Percentiles rank a stretch among this genome's conserved stretches.
Evolutionary conservation across 306 rosid genomes (phyloP).

Genomic region (Begonia peltatifolia): DNA sequence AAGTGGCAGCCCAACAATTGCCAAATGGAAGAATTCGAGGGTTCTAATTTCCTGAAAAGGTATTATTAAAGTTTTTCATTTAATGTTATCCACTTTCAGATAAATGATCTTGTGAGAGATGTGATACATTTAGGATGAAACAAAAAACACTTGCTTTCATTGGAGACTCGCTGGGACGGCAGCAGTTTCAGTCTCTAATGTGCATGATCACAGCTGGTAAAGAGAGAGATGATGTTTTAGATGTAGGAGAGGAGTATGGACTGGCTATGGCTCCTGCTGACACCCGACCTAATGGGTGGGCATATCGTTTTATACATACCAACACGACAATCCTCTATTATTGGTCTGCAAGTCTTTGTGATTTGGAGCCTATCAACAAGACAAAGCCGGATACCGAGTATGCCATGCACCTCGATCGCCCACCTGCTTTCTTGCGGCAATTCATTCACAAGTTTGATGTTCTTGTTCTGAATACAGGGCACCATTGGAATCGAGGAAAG

Average conservation of each 20-base stretch:
- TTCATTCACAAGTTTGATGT: conserved; percentile 53
- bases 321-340: conserved; percentile 79
- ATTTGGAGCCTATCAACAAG: conserved; percentile 48
- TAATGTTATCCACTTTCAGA: not conserved
- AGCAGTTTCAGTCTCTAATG: conserved; percentile 92
- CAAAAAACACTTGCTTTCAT: conserved; percentile 74
- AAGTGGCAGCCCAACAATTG: conserved; percentile 76
- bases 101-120: too few species aligned
- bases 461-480: conserved; percentile 89
- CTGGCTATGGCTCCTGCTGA: conserved; percentile 64
- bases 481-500: conserved; percentile 89
- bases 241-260: conserved; percentile 66
- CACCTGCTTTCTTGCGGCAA: conserved; percentile 61
- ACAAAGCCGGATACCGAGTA: conserved; percentile 30
- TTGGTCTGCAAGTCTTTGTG: conserved; percentile 85
- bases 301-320: conserved; percentile 56
- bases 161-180: conserved; percentile 86
- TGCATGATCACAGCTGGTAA: conserved; percentile 77
- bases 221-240: conserved; percentile 42
- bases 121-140: conserved; percentile 44
- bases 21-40: conserved; percentile 47
- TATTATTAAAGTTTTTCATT: conserved; percentile 6
- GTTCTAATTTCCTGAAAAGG: conserved; percentile 57
- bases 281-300: conserved; percentile 94
- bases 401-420: conserved; percentile 90